Evolutionary conservation across 768 basidiomycete genomes (phyloP).

Genomic region (Hortiboletus campestris): DNA sequence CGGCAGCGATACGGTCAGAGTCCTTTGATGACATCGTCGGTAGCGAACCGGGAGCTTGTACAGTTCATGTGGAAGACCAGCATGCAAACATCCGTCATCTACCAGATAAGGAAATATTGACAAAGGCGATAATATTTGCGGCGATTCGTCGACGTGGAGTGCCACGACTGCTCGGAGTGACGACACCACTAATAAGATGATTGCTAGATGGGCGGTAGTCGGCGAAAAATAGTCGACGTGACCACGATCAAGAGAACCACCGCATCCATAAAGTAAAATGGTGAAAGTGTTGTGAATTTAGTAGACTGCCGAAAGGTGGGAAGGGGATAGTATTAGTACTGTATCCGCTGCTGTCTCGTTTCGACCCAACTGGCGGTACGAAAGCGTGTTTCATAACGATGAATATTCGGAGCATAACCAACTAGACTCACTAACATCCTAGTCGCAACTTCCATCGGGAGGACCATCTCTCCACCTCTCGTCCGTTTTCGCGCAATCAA

Average conservation of each 20-base stretch:
- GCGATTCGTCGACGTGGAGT: too few species aligned
- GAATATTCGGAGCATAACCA: neutral
- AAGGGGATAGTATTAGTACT: neutral
- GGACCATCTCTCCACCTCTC: conserved; percentile 95
- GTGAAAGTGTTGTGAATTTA: too few species aligned
- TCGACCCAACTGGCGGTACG: too few species aligned
- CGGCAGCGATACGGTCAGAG: conserved; percentile 57
- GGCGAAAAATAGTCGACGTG: too few species aligned
- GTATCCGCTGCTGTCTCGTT: neutral
- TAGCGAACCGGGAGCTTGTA: neutral
- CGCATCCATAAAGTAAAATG: too few species aligned
- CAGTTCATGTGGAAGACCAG: neutral
- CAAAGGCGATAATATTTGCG: too few species aligned
- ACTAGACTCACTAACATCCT: conserved; percentile 15
- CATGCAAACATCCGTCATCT: too few species aligned
- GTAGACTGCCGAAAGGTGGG: too few species aligned
- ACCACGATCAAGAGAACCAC: too few species aligned
- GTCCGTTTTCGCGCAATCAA: conserved; percentile 80
- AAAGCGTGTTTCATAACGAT: neutral
- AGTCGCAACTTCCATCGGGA: conserved; percentile 86
- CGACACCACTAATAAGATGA: too few species aligned
- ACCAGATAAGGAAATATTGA: neutral
- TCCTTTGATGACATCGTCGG: conserved; percentile 44
- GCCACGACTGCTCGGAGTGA: too few species aligned
- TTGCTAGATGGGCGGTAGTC: too few species aligned